phyloP scores from a whole-genome alignment of 1,139 yeast genomes.

The Blastobotrys indianensis region DNA sequence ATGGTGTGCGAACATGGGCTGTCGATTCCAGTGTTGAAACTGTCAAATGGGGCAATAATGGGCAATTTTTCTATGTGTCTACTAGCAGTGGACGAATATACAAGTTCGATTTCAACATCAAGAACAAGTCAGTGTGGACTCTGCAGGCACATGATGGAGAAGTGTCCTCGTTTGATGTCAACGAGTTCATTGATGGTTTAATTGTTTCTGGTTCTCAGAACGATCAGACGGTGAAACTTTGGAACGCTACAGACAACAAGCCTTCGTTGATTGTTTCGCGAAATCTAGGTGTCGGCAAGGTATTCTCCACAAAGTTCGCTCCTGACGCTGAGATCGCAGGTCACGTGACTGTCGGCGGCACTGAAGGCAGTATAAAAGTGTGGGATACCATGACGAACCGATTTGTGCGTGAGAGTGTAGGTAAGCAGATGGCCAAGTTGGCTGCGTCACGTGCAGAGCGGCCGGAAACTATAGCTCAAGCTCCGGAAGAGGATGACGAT shows the following conservation, averaged over 20 bases:
- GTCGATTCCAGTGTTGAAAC: slow-evolving; percentile 78
- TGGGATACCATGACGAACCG: slow-evolving; percentile 89
- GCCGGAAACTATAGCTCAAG: slow-evolving; percentile 45
- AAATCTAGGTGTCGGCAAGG: slow-evolving; percentile 94
- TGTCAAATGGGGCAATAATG: slow-evolving; percentile 60
- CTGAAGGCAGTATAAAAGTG: slow-evolving; percentile 72
- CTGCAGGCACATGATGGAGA: slow-evolving; percentile 97
- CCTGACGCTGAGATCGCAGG: slow-evolving; percentile 87
- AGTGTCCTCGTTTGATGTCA: slow-evolving; percentile 73
- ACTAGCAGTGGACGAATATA: slow-evolving; percentile 89
- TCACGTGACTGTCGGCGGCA: slow-evolving; percentile 82
- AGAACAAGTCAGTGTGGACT: slow-evolving; percentile 77
- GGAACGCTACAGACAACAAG: slow-evolving; percentile 55
- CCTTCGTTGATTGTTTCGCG: slow-evolving; percentile 90
- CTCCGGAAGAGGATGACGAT: slow-evolving; percentile 55
- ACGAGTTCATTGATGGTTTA: slow-evolving; percentile 63
- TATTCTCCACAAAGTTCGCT: slow-evolving; percentile 75
- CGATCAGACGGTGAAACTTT: slow-evolving; percentile 77
- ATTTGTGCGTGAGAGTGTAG: slow-evolving; percentile 67
- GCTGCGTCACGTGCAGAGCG: slow-evolving; percentile 42
- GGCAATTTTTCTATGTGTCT: slow-evolving; percentile 74
- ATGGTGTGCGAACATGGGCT: slow-evolving; percentile 58
- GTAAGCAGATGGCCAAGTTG: slow-evolving; percentile 51
- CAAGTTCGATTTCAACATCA: slow-evolving; percentile 76
- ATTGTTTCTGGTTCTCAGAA: slow-evolving; percentile 76